Conservation (phyloP, 129 eudicot genomes). For the Gnaphalium uliginosum region DNA sequence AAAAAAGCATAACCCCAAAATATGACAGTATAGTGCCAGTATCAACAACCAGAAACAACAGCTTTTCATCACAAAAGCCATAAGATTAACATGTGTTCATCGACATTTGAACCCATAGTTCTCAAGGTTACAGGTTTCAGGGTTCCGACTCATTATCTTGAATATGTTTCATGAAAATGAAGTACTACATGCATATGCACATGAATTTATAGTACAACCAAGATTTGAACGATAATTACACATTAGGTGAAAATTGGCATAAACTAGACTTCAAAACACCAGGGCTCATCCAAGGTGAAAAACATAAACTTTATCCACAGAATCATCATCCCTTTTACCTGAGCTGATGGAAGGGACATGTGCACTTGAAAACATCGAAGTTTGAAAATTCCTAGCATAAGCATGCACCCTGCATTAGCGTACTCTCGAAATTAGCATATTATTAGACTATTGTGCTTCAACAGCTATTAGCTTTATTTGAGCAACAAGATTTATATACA, state of each 20-base stretch:
- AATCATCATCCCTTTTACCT: conserved; percentile 16
- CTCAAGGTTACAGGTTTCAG: background rate
- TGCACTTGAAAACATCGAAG: conserved; percentile 21
- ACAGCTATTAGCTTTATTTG: background rate
- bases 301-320: conserved; percentile 27
- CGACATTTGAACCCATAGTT: background rate
- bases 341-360: conserved; percentile 13
- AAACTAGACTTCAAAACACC: conserved; percentile 10
- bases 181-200: conserved; percentile 10
- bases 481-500: background rate
- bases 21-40: background rate
- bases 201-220: background rate
- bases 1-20: background rate
- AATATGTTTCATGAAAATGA: conserved; percentile 1
- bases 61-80: background rate
- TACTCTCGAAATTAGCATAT: background rate
- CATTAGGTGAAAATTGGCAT: conserved; percentile 2
- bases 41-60: background rate
- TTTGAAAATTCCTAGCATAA: conserved; percentile 24
- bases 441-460: too few relatives aligned
- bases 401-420: conserved; percentile 25
- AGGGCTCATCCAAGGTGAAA: conserved; percentile 22
- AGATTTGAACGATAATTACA: conserved; percentile 26
- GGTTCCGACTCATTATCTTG: background rate
- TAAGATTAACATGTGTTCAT: background rate